A percentile compares a stretch with the other conserved stretches of the same genome.
Conservation (phyloP, 2,329 filamentous ascomycete species). For the Ramularia collo-cygni region DNA sequence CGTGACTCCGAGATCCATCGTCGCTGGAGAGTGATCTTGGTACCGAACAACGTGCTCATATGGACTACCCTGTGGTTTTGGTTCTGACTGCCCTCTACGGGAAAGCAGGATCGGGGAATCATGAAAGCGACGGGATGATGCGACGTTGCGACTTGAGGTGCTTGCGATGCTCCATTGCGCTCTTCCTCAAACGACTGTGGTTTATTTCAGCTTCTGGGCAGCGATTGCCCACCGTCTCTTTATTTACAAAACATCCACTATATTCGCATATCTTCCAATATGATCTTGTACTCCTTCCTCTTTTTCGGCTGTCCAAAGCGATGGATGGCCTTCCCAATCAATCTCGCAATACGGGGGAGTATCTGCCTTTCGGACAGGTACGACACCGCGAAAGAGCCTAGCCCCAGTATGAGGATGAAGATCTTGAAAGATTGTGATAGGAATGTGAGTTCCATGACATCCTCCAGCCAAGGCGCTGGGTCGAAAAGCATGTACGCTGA, state of each 20-base stretch:
- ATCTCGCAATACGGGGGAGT: conserved; percentile 61
- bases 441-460: conserved; percentile 78
- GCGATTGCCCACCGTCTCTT: too few species aligned
- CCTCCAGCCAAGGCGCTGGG: conserved; percentile 61
- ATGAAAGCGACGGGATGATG: too few species aligned
- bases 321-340: conserved; percentile 56
- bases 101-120: too few species aligned
- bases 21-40: too few species aligned
- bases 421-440: conserved; percentile 67
- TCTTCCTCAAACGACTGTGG: too few species aligned
- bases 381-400: conserved; percentile 60
- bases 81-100: too few species aligned
- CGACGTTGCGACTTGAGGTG: too few species aligned
- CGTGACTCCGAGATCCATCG: too few species aligned
- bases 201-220: too few species aligned
- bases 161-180: too few species aligned
- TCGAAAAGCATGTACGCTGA: conserved; percentile 74
- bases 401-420: conserved; percentile 64
- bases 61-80: too few species aligned
- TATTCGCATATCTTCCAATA: conserved; percentile 54
- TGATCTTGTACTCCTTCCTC: conserved; percentile 80
- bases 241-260: conserved; percentile 3
- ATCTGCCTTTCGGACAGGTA: conserved; percentile 66
- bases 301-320: conserved; percentile 60
- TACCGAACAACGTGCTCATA: too few species aligned